phyloP scores from a whole-genome alignment of 768 basidiomycete species.

The Lanmaoa rubissima region DNA sequence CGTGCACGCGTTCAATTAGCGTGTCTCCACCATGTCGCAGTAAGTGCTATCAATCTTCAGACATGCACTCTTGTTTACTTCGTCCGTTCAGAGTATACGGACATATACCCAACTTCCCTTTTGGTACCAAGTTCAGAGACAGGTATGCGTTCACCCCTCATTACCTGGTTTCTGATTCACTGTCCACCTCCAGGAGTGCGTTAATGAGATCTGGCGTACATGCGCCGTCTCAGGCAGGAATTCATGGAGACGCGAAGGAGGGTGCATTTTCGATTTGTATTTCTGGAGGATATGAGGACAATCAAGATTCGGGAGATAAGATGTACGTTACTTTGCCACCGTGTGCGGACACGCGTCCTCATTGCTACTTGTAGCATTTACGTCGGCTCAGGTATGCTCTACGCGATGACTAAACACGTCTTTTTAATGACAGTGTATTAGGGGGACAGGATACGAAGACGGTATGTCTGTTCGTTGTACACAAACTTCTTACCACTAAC shows the following conservation, averaged over 20 bases:
- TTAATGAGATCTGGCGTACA: constrained; percentile 35
- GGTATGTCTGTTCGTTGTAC: constrained; percentile 10
- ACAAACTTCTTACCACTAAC: background rate
- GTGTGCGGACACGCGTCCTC: background rate
- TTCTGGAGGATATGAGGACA: constrained; percentile 42
- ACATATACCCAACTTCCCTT: constrained; percentile 27
- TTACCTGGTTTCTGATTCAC: background rate
- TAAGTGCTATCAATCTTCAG: constrained; percentile 1
- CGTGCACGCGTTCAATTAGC: background rate
- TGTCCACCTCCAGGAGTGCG: constrained; percentile 13
- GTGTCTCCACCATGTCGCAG: constrained; percentile 19
- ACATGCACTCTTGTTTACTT: background rate
- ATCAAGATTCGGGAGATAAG: constrained; percentile 35
- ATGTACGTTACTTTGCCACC: constrained; percentile 31
- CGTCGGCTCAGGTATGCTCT: constrained; percentile 31
- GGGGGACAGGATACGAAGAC: constrained; percentile 23
- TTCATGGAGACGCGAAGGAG: constrained; percentile 34
- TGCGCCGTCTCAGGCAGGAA: constrained; percentile 35
- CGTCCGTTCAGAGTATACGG: constrained; percentile 23
- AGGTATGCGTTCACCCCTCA: constrained; percentile 4
- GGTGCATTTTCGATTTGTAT: constrained; percentile 43
- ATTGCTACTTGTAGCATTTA: constrained; percentile 28
- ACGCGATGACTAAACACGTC: background rate
- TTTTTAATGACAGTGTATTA: background rate
- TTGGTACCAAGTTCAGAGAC: constrained; percentile 22